These are phyloP conservation scores for Circinella minor DNA, from an alignment of 371 early-diverging fungal species.

Conservation along the genomic window DNA sequence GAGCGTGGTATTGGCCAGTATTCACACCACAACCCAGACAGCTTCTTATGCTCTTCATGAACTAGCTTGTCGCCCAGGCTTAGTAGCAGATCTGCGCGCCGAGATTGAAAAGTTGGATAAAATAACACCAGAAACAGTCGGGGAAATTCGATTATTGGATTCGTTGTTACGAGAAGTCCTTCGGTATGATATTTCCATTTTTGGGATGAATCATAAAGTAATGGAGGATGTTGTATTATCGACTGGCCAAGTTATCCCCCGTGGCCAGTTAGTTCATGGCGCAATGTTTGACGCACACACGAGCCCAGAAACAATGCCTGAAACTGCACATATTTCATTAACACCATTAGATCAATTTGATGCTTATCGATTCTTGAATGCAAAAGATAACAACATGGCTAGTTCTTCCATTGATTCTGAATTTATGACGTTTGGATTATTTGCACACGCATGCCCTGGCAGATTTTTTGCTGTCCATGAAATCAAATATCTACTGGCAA, in stretches of 20 bases:
- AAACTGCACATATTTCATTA: neutral
- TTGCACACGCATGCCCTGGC: slow-evolving; percentile 34
- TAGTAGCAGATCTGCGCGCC: slow-evolving; percentile 25
- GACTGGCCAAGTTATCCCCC: slow-evolving; percentile 45
- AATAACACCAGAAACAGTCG: slow-evolving; percentile 33
- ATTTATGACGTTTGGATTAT: slow-evolving; percentile 15
- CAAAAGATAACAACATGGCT: neutral
- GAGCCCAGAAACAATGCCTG: slow-evolving; percentile 3
- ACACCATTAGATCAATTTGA: slow-evolving; percentile 28
- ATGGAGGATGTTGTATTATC: slow-evolving; percentile 35
- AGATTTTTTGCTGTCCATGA: slow-evolving; percentile 53
- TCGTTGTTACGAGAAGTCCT: slow-evolving; percentile 57
- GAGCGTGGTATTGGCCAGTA: slow-evolving; percentile 39
- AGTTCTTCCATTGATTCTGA: slow-evolving; percentile 22
- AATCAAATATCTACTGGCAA: slow-evolving; percentile 40
- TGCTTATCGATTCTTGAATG: slow-evolving; percentile 25
- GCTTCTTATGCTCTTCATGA: slow-evolving; percentile 37
- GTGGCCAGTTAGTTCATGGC: slow-evolving; percentile 32
- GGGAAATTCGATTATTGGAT: slow-evolving; percentile 42
- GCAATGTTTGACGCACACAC: slow-evolving; percentile 28
- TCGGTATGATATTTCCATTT: slow-evolving; percentile 31
- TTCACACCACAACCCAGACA: slow-evolving; percentile 43
- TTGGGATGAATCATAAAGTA: slow-evolving; percentile 39
- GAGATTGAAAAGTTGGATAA: slow-evolving; percentile 22
- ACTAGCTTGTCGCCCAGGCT: slow-evolving; percentile 33